phyloP scores from a whole-genome alignment of 257 asterid genomes.

The Nyctanthes arbortristis region DNA sequence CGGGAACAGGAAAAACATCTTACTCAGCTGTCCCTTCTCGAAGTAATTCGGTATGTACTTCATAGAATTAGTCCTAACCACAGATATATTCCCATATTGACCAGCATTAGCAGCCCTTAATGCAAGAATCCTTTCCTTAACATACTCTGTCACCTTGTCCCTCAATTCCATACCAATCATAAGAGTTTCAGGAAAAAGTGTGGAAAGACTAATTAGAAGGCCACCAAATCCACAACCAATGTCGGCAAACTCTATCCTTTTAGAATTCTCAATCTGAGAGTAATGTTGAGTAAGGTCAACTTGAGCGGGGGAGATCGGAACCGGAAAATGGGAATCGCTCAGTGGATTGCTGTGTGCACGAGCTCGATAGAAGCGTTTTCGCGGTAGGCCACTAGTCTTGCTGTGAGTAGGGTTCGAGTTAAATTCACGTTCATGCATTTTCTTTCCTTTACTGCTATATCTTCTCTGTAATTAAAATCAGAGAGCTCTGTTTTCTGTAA shows the following conservation, averaged over 20 bases:
- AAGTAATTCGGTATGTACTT: conserved; percentile 95
- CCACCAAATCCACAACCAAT: conserved; percentile 99
- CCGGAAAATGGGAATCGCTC: conserved; percentile 93
- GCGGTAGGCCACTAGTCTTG: conserved; percentile 83
- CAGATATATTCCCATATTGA: conserved; percentile 71
- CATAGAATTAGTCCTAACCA: conserved; percentile 92
- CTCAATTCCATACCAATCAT: conserved; percentile 97
- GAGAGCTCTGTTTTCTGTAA: no score
- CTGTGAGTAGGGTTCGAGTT: conserved; percentile 52
- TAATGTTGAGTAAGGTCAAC: conserved; percentile 64
- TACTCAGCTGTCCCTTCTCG: conserved; percentile 76
- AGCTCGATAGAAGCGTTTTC: conserved; percentile 88
- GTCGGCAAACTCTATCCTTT: conserved; percentile 81
- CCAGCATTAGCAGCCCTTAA: conserved; percentile 69
- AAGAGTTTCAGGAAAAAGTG: conserved; percentile 68
- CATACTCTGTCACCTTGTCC: conserved; percentile 94
- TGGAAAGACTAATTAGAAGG: conserved; percentile 68
- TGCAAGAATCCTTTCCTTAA: conserved; percentile 78
- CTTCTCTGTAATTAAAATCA: no score
- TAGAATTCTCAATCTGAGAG: conserved; percentile 42
- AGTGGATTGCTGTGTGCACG: conserved; percentile 95
- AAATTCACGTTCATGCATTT: conserved; percentile 47
- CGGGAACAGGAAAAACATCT: conserved; percentile 94
- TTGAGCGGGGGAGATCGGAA: conserved; percentile 63
- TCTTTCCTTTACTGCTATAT: no score